Base-by-base conservation (phyloP, 495 filamentous ascomycete genomes). In the Aspergillus affinis region DNA sequence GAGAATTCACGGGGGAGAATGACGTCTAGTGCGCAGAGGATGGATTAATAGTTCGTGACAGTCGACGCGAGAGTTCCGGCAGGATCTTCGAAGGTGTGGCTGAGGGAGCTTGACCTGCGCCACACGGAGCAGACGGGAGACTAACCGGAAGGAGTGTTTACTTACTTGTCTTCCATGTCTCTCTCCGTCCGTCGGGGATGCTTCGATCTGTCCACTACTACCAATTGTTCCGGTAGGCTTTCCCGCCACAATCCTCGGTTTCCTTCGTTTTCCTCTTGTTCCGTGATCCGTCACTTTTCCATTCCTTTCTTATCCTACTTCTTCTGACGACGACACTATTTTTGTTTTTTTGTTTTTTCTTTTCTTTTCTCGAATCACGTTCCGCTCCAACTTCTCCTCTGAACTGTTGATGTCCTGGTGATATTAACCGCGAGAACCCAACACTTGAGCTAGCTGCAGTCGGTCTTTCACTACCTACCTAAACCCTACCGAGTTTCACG, bases 321-420 rank as follows among this genome's bases (percentile, higher is more conserved):
- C 21, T 54, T 12, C 20, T 54, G 48, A 46, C 29, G 19, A 13
- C 49, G 26, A 59, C 63, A 26, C 30, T 45, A 9, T 47, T 46
- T 55, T 51, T 12, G 29, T 47, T 48, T 19, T 30, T 51, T 55
- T 30, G 21, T 57, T 47, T 20, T 21, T 54, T 58, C 56, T 50
- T 23, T 13, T 32, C 21, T 63, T 27, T 46, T 27, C 27, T 53
- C 12, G 21, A 26, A 26, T 46, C 36, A 49, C 3, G 9, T 41
- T 53, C 60, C 29, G 55, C 49, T 36, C 57, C 26, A 26, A 23
- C 54, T 58, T 54, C 46, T 65, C 62, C 61, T 60, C 63, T 55
- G 60, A 49, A 45, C 47, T 44, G 56, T 62, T 62, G 47, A 69
- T 71, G 69, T 71, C 69, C 69, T 66, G 69, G 66, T 60, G 69